Evolutionary conservation across 768 basidiomycete genomes (phyloP).

Genomic region (Pisolithus orientalis): DNA sequence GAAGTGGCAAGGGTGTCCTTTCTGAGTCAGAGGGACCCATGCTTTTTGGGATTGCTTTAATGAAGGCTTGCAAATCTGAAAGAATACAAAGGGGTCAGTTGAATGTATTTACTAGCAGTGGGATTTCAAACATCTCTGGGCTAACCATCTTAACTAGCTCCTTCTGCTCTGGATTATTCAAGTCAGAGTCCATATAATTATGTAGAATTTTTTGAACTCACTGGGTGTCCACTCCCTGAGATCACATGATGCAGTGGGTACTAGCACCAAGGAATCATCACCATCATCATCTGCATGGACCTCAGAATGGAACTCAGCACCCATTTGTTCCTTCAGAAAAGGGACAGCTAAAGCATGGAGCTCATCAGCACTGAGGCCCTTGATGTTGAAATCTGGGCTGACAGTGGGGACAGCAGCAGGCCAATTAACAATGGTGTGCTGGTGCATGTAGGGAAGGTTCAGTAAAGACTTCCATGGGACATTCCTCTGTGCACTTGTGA

Average conservation of each 20-base stretch:
- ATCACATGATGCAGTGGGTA: not conserved
- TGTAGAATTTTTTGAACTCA: not conserved
- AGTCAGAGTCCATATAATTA: not conserved
- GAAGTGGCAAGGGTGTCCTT: no score
- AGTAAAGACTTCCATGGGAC: not conserved
- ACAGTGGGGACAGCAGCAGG: no score
- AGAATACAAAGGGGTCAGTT: no score
- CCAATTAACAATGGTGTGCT: no score
- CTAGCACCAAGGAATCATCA: not conserved
- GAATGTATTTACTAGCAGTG: no score
- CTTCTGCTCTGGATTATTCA: not conserved
- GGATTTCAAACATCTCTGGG: not conserved
- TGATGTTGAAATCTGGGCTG: not conserved
- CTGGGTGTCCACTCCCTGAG: not conserved
- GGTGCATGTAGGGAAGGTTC: not conserved
- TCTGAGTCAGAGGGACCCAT: no score
- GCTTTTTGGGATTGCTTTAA: no score
- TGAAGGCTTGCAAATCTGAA: no score
- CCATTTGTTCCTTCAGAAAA: not conserved
- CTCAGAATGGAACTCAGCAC: no score
- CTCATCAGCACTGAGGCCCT: not conserved
- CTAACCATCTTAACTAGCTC: not conserved
- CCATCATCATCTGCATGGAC: not conserved
- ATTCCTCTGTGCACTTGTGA: not conserved
- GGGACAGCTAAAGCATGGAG: not conserved